Conservation (phyloP, 2,329 filamentous ascomycete species). For the Pseudogymnoascus sp. region DNA sequence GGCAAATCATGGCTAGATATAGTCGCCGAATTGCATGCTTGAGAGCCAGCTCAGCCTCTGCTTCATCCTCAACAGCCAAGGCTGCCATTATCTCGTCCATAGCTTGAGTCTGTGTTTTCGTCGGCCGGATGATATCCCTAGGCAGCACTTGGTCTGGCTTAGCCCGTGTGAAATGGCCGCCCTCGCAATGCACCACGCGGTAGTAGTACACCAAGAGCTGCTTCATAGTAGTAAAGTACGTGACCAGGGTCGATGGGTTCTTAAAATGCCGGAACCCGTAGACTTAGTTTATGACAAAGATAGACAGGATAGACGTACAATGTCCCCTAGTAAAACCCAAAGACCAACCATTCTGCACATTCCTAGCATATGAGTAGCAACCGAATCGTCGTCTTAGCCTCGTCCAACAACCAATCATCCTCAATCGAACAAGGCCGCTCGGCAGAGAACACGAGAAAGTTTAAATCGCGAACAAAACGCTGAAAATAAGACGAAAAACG, state of each 20-base stretch:
- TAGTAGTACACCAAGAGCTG: slow-evolving; percentile 18
- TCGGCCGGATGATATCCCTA: background rate
- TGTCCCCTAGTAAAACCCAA: too few species aligned
- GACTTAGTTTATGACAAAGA: too few species aligned
- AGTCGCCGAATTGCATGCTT: slow-evolving; percentile 15
- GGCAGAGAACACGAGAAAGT: too few species aligned
- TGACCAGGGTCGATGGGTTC: slow-evolving; percentile 13
- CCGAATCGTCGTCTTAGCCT: too few species aligned
- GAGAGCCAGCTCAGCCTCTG: slow-evolving; percentile 10
- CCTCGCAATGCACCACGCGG: slow-evolving; percentile 9
- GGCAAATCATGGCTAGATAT: slow-evolving; percentile 16
- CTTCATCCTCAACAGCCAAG: slow-evolving; percentile 12
- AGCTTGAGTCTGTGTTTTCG: background rate
- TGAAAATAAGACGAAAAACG: background rate
- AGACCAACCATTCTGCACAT: too few species aligned
- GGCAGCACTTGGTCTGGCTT: background rate
- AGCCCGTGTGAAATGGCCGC: slow-evolving; percentile 11
- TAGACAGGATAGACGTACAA: too few species aligned
- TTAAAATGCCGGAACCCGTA: slow-evolving; percentile 15
- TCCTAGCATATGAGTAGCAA: too few species aligned
- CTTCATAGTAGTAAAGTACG: slow-evolving; percentile 16
- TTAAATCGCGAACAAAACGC: background rate
- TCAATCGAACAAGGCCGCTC: too few species aligned
- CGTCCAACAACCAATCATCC: too few species aligned
- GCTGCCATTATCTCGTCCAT: slow-evolving; percentile 14